These are phyloP conservation scores for Nemania abortiva DNA, from an alignment of 2,329 filamentous ascomycete species.

Conservation along the genomic window DNA sequence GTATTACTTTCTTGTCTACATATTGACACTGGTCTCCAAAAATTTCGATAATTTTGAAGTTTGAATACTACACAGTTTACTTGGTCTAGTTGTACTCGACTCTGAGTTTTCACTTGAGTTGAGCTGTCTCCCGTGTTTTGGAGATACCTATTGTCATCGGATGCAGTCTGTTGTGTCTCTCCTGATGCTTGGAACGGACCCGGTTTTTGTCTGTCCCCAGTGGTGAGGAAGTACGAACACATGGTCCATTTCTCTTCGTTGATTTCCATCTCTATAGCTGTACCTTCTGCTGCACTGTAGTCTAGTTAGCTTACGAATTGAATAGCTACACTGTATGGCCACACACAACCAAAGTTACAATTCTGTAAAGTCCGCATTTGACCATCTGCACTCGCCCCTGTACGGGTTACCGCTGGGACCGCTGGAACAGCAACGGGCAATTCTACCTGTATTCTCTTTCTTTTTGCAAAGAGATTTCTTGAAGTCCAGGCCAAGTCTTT, in stretches of 20 bases:
- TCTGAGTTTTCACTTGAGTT: neutral
- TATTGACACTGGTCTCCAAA: neutral
- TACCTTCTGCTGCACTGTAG: neutral
- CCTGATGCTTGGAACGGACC: neutral
- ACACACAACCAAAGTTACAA: neutral
- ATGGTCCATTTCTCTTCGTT: neutral
- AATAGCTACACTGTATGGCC: neutral
- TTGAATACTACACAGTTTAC: neutral
- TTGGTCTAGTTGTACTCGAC: neutral
- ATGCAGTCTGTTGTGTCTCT: neutral
- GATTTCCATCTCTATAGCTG: neutral
- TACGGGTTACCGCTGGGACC: too few species aligned
- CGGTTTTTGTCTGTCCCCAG: neutral
- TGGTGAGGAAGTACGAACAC: neutral
- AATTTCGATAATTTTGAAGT: neutral
- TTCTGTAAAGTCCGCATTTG: too few species aligned
- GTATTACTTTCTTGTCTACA: conserved; percentile 3
- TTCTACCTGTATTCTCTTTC: too few species aligned
- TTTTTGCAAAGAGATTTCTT: too few species aligned
- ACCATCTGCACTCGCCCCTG: too few species aligned
- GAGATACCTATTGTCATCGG: neutral
- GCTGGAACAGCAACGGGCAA: too few species aligned
- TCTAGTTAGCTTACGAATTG: neutral
- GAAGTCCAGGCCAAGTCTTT: too few species aligned
- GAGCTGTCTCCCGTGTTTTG: neutral